Evolutionary conservation across 257 asterid species (phyloP), one percentile per base, ranked within the genome.

Genomic region (Nicotiana sylvestris): DNA sequence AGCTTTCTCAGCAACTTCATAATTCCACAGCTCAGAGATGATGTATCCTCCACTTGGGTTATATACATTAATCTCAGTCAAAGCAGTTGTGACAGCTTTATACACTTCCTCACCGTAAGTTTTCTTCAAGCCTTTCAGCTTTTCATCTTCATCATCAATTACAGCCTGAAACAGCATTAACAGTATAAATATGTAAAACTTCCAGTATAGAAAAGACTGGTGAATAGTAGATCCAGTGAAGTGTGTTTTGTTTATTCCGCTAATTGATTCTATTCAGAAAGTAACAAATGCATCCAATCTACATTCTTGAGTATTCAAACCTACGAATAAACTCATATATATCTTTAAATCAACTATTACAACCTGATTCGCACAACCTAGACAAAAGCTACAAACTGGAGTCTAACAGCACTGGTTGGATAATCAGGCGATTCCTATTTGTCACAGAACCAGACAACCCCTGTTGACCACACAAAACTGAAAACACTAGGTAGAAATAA

Each of bases 131-230:
- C 60, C 85, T 17, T 76, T 82, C 81, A 76, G 81, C 29, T 74
- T 82, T 72, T 76, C 85, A 76, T 82, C 83, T 81, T 81, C 83
- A 46, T 66, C 83, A 27, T 81, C 78, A 51, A 81, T 81, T 81
- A 81, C 66, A 81, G 76, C 29, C 85, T 76, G 83, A 64, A 80
- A 80, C 39, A 60, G 27, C 9, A 25, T 16, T n/a, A 12, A 46
- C 43, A 6, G 51, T 11, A 66, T 17, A 0, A 51, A 74, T 7
- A 76, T 27, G 9, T 76, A 51, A 4, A 76, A 18, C 17, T 2
- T 3, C 16, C 29, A 2, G 25, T 29, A 46, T 61, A 61, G 61
- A 39, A 79, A 39, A 79, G 51, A 39, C 61, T 27, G 64, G 64
- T 0, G 46, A 76, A 16, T 49, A 29, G 62, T 49, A 49, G 79